Evolutionary conservation across 2,329 filamentous ascomycete species (phyloP).

Genomic region (Aspergillus puulaauensis): DNA sequence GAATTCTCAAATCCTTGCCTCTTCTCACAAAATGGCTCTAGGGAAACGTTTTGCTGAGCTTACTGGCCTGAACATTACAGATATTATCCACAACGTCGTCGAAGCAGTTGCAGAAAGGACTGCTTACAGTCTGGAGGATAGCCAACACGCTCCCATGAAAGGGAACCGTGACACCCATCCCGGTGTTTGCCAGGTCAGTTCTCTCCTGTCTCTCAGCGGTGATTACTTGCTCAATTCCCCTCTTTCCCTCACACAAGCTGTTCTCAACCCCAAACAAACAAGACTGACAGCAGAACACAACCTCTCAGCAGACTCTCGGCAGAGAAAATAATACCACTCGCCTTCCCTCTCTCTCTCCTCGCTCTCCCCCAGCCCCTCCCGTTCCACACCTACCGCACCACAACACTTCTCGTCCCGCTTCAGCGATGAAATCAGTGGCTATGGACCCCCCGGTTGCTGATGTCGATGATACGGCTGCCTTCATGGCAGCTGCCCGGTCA

Average conservation of each 20-base stretch:
- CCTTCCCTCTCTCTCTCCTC: neutral
- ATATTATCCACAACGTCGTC: slow-evolving; percentile 15
- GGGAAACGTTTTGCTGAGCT: slow-evolving; percentile 4
- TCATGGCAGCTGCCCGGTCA: slow-evolving; percentile 27
- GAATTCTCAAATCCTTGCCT: neutral
- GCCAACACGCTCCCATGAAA: slow-evolving; percentile 32
- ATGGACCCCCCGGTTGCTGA: slow-evolving; percentile 16
- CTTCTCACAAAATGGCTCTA: slow-evolving; percentile 8
- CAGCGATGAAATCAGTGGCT: neutral
- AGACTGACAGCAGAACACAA: neutral
- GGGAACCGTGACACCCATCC: slow-evolving; percentile 41
- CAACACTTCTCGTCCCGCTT: neutral
- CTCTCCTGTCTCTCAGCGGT: neutral
- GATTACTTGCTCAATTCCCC: neutral
- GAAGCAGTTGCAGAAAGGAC: slow-evolving; percentile 11
- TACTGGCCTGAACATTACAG: slow-evolving; percentile 9
- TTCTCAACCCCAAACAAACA: neutral
- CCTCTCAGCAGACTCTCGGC: neutral
- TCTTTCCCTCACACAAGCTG: neutral
- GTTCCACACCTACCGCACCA: neutral
- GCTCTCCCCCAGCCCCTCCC: neutral
- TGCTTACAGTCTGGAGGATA: slow-evolving; percentile 16
- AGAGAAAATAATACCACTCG: slow-evolving; percentile 4
- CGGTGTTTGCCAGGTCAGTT: slow-evolving; percentile 46
- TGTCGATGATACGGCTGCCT: slow-evolving; percentile 27